A percentile compares a stretch with the other conserved stretches of the same genome.
phyloP scores from a whole-genome alignment of 805 yeast genomes.

The Kluyveromyces wickerhamii region DNA sequence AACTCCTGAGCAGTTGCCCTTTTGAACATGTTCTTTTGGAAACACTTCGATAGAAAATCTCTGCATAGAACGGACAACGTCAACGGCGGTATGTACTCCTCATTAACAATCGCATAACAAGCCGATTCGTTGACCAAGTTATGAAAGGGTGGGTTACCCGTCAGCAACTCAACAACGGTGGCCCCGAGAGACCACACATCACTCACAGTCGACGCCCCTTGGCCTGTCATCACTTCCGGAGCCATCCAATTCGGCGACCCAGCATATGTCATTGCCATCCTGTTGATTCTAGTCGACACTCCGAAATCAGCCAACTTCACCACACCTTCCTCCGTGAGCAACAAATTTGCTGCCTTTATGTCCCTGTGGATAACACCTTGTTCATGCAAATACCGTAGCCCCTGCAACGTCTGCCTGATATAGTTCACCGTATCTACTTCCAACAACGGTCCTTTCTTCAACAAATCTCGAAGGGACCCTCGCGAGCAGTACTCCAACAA shows the following conservation, averaged over 20 bases:
- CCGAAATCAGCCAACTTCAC: conserved; percentile 95
- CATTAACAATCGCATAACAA: conserved; percentile 34
- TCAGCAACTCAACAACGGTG: conserved; percentile 79
- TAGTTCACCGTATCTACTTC: conserved; percentile 57
- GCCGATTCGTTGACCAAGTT: conserved; percentile 36
- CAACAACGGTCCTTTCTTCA: conserved; percentile 37
- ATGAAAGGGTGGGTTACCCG: conserved; percentile 84
- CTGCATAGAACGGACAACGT: conserved; percentile 42
- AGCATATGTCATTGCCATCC: conserved; percentile 52
- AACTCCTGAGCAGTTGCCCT: conserved; percentile 61
- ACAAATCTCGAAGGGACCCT: conserved; percentile 49
- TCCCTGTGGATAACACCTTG: conserved; percentile 86
- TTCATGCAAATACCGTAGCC: conserved; percentile 62
- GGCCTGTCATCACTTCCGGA: conserved; percentile 82
- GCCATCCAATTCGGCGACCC: conserved; percentile 99
- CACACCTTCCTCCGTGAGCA: conserved; percentile 59
- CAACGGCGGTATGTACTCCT: conserved; percentile 30
- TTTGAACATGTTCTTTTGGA: conserved; percentile 57
- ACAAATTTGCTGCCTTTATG: conserved; percentile 86
- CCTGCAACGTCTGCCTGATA: conserved; percentile 62
- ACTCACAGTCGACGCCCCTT: conserved; percentile 80
- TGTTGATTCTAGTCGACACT: conserved; percentile 74
- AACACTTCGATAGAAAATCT: conserved; percentile 61
- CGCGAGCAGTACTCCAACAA: conserved; percentile 67
- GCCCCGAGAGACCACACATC: conserved; percentile 95